Evolutionary conservation across 768 basidiomycete species (phyloP), one percentile per base, ranked within the genome.

Genomic region (Phanerochaete carnosa): DNA sequence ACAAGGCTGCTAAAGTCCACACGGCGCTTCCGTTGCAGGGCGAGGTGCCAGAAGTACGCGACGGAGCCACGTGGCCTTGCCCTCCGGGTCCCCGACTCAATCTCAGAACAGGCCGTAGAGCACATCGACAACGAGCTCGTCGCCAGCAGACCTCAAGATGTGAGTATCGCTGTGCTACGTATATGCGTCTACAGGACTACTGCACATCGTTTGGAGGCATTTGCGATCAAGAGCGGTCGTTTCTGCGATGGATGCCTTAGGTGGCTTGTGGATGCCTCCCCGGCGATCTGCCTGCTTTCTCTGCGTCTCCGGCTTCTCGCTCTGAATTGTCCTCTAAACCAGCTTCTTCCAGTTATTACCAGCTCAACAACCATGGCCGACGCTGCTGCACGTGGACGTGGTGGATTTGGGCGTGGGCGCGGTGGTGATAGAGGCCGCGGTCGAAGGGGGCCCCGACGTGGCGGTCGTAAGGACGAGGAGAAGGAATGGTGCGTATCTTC

Each of bases 391-490:
- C 90, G 94, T 71, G 92, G 92, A 77, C 91, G 95, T 69, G 95
- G 95, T 74, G 91, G 71, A 62, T 72, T 72, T 76, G 89, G 86
- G 76, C 89, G 94, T 74, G 92, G 92, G 75, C 90, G 95, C 69
- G 95, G 95, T 73, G 59, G 45, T 28, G 90, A 81, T 37, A 74
- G 83, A 62, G 81, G 83, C 19, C 76, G 85, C 52, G 86, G 87
- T 45, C 82, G 89, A 69, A 78, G 88, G 64, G 85, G 95, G 53
- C 91, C 94, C 68, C 89, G 97, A 69, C 90, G 96, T 68, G 97
- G 96, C 60, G 93, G 92, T 61, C 94, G 94, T 83, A 98, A 97
- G 83, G 97, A 99, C 72, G 97, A 98, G 77, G 97, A 98, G 80
- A 98, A 98, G 83, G 97, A 98, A 77, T 98, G 97, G 96, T 97